These are phyloP conservation scores for Gardenia jasminoides DNA, from an alignment of 257 asterid species.

Conservation along the genomic window DNA sequence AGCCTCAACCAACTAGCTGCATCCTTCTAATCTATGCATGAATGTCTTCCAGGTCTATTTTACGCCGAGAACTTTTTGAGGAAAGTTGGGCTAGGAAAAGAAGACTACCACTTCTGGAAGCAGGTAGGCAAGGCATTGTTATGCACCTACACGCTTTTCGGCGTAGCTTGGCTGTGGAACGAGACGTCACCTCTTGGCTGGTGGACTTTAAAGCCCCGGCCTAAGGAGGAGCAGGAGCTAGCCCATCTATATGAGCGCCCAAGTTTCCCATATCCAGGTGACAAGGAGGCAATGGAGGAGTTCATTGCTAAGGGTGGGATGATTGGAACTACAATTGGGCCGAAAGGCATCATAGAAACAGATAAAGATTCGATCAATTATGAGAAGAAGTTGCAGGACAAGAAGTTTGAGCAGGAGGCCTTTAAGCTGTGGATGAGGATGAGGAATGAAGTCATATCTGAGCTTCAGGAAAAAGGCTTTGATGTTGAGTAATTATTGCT, in stretches of 20 bases:
- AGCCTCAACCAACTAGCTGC: slow-evolving; percentile 6
- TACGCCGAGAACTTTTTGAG: slow-evolving; percentile 54
- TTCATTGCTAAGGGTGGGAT: slow-evolving; percentile 84
- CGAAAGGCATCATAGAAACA: slow-evolving; percentile 67
- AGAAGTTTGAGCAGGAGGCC: slow-evolving; percentile 87
- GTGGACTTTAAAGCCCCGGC: slow-evolving; percentile 86
- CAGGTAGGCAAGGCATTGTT: slow-evolving; percentile 73
- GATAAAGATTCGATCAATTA: slow-evolving; percentile 59
- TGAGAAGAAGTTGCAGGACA: slow-evolving; percentile 83
- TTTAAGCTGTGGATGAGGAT: slow-evolving; percentile 84
- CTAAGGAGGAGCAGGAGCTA: slow-evolving; percentile 80
- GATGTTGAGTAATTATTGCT: slow-evolving; percentile 47
- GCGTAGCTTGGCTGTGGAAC: slow-evolving; percentile 69
- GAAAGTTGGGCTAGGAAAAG: slow-evolving; percentile 78
- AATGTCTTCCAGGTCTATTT: slow-evolving; percentile 27
- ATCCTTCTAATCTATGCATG: background rate
- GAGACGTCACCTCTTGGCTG: slow-evolving; percentile 95
- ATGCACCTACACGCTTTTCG: slow-evolving; percentile 72
- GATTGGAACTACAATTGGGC: slow-evolving; percentile 95
- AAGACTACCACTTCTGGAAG: slow-evolving; percentile 91
- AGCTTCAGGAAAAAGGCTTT: slow-evolving; percentile 77
- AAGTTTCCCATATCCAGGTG: slow-evolving; percentile 84
- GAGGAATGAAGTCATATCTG: slow-evolving; percentile 72
- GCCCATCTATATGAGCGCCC: slow-evolving; percentile 84
- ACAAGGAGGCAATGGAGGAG: slow-evolving; percentile 84